A percentile compares a stretch with the other conserved stretches of the same genome.
Evolutionary conservation across 2,329 filamentous ascomycete genomes (phyloP).

Genomic region (Arachnomyces sp.): DNA sequence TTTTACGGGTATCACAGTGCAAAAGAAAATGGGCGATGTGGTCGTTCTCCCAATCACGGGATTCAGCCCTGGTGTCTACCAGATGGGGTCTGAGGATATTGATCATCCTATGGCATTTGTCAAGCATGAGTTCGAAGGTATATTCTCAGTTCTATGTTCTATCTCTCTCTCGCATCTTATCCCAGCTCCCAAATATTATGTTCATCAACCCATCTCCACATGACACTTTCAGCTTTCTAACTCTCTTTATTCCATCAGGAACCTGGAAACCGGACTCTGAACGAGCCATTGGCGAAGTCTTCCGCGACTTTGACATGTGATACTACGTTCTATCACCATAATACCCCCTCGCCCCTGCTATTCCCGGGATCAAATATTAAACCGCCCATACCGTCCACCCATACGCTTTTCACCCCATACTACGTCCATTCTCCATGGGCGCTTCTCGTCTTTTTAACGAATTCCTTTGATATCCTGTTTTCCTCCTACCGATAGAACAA

Average conservation of each 20-base stretch:
- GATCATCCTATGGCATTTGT: constrained; percentile 97
- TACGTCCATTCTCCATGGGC: too few relatives aligned
- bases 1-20: constrained; percentile 76
- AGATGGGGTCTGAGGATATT: constrained; percentile 82
- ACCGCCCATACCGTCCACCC: too few relatives aligned
- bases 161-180: constrained; percentile 1
- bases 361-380: too few relatives aligned
- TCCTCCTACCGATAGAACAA: too few relatives aligned
- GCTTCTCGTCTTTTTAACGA: too few relatives aligned
- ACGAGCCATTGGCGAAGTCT: constrained; percentile 54
- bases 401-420: too few relatives aligned
- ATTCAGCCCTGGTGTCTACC: constrained; percentile 88
- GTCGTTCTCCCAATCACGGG: constrained; percentile 91
- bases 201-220: not conserved
- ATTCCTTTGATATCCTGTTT: too few relatives aligned
- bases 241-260: constrained; percentile 39
- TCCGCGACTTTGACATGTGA: too few relatives aligned
- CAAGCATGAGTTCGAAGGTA: constrained; percentile 93
- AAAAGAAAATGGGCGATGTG: constrained; percentile 88
- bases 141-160: constrained; percentile 23
- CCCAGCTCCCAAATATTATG: constrained; percentile 1
- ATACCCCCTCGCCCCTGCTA: too few relatives aligned
- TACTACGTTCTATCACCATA: too few relatives aligned
- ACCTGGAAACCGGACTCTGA: constrained; percentile 69
- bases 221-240: not conserved